Evolutionary conservation across 2,329 filamentous ascomycete species (phyloP), one percentile per base, ranked within the genome.

Genomic region (Xylaria sp.): DNA sequence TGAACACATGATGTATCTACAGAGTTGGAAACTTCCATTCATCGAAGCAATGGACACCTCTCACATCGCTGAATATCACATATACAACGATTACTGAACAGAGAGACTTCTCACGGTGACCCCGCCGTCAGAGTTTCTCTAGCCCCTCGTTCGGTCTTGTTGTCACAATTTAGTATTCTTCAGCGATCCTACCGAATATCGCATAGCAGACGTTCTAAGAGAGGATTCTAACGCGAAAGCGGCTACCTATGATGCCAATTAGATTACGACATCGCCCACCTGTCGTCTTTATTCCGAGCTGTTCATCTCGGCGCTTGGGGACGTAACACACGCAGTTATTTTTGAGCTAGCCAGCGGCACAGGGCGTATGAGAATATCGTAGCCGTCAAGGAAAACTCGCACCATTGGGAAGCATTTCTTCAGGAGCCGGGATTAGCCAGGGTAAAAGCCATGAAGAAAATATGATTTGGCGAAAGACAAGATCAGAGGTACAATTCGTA

Each of bases 281-380:
- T 15, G 43, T 28, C 63, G 55, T 23, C 37, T 74, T 59, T 71
- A 76, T 19, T 69, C 69, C 0, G 74, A 76, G 17, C 71, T 75
- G 31, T 67, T 73, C 40, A 65, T 68, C 45, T 69, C 47, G 57
- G 73, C 71, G 2, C 67, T 76, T 2, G 70, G 70, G 15, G 62
- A 71, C 38, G 70, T 67, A 23, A 57, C 68, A 1, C 72, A 71
- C 0, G 61, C 64, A 28, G 63, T 42, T 0, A 56, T 76, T 15
- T 69, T 76, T 35, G 74, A 76, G 54, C 67, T 76, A 4, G 74
- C 71, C 15, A 73, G 74, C 9, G 74, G 74, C 45, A 72, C 69
- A 14, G 72, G 74, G 1, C 67, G 6, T 66, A 60, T 23, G 66
- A 68, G 64, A 67, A 70, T 21, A 49, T 67, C 3, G 57, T 64